Conservation (phyloP, 1,139 yeast genomes). For the Candida sp. region DNA sequence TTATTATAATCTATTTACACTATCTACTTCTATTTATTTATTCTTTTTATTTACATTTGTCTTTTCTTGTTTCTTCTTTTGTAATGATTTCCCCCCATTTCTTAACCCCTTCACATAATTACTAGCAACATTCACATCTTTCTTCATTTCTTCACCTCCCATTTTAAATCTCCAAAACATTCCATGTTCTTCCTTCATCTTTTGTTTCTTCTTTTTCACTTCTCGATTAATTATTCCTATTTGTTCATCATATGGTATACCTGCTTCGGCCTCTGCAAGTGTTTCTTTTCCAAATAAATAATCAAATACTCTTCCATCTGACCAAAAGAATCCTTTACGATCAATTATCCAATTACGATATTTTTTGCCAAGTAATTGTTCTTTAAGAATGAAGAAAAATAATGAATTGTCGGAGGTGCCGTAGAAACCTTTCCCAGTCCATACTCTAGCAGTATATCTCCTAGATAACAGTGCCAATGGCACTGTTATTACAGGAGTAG, state of each 20-base stretch:
- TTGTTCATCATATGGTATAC: slow-evolving; percentile 64
- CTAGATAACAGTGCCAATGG: slow-evolving; percentile 57
- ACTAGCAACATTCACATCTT: slow-evolving; percentile 24
- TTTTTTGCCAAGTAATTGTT: slow-evolving; percentile 36
- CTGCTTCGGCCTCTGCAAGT: slow-evolving; percentile 72
- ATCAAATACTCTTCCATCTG: slow-evolving; percentile 85
- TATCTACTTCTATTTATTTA: too few relatives aligned
- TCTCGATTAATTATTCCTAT: slow-evolving; percentile 39
- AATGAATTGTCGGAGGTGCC: slow-evolving; percentile 77
- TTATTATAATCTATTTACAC: too few relatives aligned
- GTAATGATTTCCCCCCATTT: slow-evolving; percentile 2
- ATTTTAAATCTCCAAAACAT: slow-evolving; percentile 38
- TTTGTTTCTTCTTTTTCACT: slow-evolving; percentile 36
- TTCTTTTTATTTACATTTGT: slow-evolving; percentile 3
- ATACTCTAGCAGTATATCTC: slow-evolving; percentile 62
- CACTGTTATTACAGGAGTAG: slow-evolving; percentile 71
- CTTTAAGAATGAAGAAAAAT: slow-evolving; percentile 71
- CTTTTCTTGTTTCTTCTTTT: slow-evolving; percentile 2
- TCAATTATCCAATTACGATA: slow-evolving; percentile 75
- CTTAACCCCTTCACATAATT: slow-evolving; percentile 12
- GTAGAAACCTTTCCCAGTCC: slow-evolving; percentile 85
- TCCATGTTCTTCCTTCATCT: slow-evolving; percentile 38
- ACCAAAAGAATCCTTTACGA: slow-evolving; percentile 86
- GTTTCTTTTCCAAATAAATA: slow-evolving; percentile 76
- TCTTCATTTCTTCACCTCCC: slow-evolving; percentile 30